Evolutionary conservation across 768 basidiomycete genomes (phyloP).

Genomic region (Clitopilus hobsonii): DNA sequence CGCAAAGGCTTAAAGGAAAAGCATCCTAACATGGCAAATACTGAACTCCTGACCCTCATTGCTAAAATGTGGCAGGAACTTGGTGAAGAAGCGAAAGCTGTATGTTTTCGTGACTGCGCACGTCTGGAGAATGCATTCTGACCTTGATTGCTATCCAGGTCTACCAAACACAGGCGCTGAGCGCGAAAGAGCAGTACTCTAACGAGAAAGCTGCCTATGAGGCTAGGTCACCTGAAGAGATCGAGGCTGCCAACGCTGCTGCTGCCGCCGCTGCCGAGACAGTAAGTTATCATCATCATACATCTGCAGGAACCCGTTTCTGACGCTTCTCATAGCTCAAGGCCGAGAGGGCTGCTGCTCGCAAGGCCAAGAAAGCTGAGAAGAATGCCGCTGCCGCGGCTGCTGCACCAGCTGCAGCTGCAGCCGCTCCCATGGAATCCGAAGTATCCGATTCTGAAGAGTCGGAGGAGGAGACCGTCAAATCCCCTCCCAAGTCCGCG

Average conservation of each 20-base stretch:
- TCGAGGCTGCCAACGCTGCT: slow-evolving; percentile 41
- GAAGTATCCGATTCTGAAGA: slow-evolving; percentile 29
- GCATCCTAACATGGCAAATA: slow-evolving; percentile 61
- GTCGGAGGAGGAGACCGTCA: slow-evolving; percentile 28
- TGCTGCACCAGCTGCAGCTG: slow-evolving; percentile 9
- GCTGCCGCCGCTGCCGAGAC: slow-evolving; percentile 27
- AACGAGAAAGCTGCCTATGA: slow-evolving; percentile 64
- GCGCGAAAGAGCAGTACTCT: slow-evolving; percentile 62
- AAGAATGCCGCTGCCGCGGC: slow-evolving; percentile 4
- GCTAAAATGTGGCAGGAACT: slow-evolving; percentile 72
- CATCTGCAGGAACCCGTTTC: background rate
- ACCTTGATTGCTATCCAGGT: slow-evolving; percentile 38
- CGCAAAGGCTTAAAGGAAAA: slow-evolving; percentile 66
- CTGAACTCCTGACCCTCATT: slow-evolving; percentile 70
- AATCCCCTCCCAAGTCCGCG: slow-evolving; percentile 1
- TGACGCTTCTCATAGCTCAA: slow-evolving; percentile 13
- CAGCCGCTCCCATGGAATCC: slow-evolving; percentile 23
- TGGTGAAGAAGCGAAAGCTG: slow-evolving; percentile 66
- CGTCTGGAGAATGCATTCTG: too few species aligned
- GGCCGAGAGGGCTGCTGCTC: slow-evolving; percentile 14
- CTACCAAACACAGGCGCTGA: slow-evolving; percentile 48
- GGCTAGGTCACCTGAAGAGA: slow-evolving; percentile 43
- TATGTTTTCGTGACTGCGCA: slow-evolving; percentile 39
- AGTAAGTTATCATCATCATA: background rate
- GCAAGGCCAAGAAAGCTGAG: background rate